Evolutionary conservation across 2,329 filamentous ascomycete genomes (phyloP).

Genomic region (Aspergillus uvarum): DNA sequence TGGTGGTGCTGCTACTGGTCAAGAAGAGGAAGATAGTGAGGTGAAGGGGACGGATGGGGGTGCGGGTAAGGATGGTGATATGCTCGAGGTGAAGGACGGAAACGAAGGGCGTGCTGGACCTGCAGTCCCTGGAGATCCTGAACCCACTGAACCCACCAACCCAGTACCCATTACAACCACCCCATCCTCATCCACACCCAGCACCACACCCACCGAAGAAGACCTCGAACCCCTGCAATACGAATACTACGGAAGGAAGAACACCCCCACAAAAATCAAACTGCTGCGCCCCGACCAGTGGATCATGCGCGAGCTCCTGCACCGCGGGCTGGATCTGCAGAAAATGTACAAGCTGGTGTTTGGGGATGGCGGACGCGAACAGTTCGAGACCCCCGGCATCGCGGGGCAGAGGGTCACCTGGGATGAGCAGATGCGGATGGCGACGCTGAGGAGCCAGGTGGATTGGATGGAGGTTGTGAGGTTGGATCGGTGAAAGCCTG

Average conservation of each 20-base stretch:
- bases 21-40: neutral
- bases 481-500: neutral
- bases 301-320: constrained; percentile 56
- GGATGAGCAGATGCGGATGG: constrained; percentile 6
- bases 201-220: constrained; percentile 44
- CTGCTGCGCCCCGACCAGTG: constrained; percentile 60
- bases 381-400: neutral
- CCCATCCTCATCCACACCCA: no score
- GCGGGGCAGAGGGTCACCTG: neutral
- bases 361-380: constrained; percentile 22
- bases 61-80: no score
- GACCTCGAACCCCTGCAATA: constrained; percentile 53
- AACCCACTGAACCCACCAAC: no score
- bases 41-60: no score
- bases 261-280: constrained; percentile 35
- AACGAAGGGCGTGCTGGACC: no score
- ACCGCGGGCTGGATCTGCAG: constrained; percentile 56
- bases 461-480: constrained; percentile 9
- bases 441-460: neutral
- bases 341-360: constrained; percentile 58
- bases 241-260: constrained; percentile 35
- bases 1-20: no score
- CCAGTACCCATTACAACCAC: no score
- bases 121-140: no score
- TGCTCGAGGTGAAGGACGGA: no score